Base-by-base conservation (phyloP, 1,284 basidiomycete species). In the Inonotus obliquus region DNA sequence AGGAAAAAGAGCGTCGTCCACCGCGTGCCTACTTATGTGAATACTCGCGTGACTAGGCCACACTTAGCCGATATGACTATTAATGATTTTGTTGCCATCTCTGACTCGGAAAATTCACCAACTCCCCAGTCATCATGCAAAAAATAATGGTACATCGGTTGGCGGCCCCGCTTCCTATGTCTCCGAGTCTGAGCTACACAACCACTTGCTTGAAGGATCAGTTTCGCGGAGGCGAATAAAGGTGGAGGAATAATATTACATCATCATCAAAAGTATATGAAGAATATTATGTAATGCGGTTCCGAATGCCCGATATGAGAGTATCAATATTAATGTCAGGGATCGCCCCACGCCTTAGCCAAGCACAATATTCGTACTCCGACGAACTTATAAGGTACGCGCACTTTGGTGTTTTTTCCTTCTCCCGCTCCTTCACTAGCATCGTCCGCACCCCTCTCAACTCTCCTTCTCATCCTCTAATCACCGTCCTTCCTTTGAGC, bases 1-100 rank as follows among this genome's bases (percentile, higher is more conserved):
- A 75, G 77, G 77, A 74, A 74, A 70, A 63, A 70, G 19, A 58
- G 67, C 72, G 75, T 69, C 67, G 61, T 69, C 67, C 32, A n/a
- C 27, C 13, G 64, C 65, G 60, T 65, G 59, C 61, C 58, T 59
- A 63, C 45, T 63, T 65, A 67, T 62, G 53, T 44, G 52, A 52
- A 35, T 14, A 14, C n/a, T 29, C 51, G 51, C 27, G 51, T 52
- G 51, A 52, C 51, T 52, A 32, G 32, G 32, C 32, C 32, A 32
- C 32, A 25, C 19, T 35, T 52, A 52, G 51, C 27, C 51, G 51
- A 52, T 17, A 52, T 49, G 25, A 25, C 23, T 25, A 49, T 14
- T 23, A 25, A 10, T 23, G 32, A 25, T 48, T 17, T 32, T 23
- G 51, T 53, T 53, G 51, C 51, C 49, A 52, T n/a, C n/a, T 32